Evolutionary conservation across 768 basidiomycete genomes (phyloP).

Genomic region (Collybia nuda): DNA sequence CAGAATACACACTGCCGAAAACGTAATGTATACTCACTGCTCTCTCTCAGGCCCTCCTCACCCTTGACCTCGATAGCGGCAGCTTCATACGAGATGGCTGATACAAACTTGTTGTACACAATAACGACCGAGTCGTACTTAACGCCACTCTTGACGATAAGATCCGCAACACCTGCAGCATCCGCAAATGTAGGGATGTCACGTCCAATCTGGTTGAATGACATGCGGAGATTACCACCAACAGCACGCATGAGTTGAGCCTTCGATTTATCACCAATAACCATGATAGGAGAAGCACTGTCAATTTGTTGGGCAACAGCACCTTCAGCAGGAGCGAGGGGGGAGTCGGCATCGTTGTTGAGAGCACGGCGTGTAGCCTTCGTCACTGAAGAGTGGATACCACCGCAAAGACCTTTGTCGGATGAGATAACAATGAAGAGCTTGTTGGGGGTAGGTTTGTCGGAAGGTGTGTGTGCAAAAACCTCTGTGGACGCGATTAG

Average conservation of each 20-base stretch:
- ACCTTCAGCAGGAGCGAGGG: slow-evolving; percentile 41
- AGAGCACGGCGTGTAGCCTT: slow-evolving; percentile 83
- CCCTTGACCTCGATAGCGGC: slow-evolving; percentile 75
- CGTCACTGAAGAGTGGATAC: slow-evolving; percentile 96
- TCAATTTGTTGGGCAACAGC: slow-evolving; percentile 45
- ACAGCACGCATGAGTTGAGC: slow-evolving; percentile 76
- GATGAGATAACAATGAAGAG: slow-evolving; percentile 96
- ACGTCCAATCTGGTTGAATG: slow-evolving; percentile 98
- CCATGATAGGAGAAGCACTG: slow-evolving; percentile 68
- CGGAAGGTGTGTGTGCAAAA: slow-evolving; percentile 74
- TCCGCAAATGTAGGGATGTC: slow-evolving; percentile 98
- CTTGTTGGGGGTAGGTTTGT: slow-evolving; percentile 69
- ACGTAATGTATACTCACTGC: slow-evolving; percentile 50
- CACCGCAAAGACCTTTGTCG: slow-evolving; percentile 99
- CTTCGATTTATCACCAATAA: slow-evolving; percentile 98
- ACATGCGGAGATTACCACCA: slow-evolving; percentile 67
- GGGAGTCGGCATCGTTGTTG: slow-evolving; percentile 48
- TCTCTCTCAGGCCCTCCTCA: slow-evolving; percentile 76
- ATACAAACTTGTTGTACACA: slow-evolving; percentile 84
- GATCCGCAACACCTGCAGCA: slow-evolving; percentile 90
- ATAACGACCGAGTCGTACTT: slow-evolving; percentile 84
- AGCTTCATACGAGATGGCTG: slow-evolving; percentile 90
- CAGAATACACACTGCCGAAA: background rate
- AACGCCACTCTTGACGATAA: slow-evolving; percentile 82
- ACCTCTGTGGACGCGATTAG: slow-evolving; percentile 58